phyloP scores from a whole-genome alignment of 169 alveolate species.

The Cryptosporidium parvum region DNA sequence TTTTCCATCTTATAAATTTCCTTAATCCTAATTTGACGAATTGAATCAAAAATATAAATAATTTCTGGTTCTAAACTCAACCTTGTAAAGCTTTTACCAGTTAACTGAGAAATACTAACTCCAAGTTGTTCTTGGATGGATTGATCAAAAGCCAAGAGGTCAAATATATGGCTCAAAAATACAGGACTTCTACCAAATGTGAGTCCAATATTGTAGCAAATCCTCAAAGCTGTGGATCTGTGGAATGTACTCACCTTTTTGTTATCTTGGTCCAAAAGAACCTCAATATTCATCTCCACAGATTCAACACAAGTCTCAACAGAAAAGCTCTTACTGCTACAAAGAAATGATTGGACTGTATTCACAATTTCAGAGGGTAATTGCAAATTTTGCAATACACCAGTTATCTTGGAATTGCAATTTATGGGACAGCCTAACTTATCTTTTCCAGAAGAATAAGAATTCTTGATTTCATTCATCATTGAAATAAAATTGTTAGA shows the following conservation, averaged over 20 bases:
- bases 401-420: constrained; percentile 2
- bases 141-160: constrained; percentile 32
- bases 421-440: background rate
- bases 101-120: background rate
- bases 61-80: constrained; percentile 6
- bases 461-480: background rate
- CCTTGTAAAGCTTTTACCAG: background rate
- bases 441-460: background rate
- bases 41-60: constrained; percentile 33
- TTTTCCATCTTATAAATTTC: background rate
- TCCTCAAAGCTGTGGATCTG: constrained; percentile 14
- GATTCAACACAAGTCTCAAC: constrained; percentile 23
- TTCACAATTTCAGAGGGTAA: background rate
- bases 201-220: constrained; percentile 43
- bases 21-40: constrained; percentile 4
- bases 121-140: constrained; percentile 45
- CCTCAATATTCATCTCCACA: constrained; percentile 16
- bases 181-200: constrained; percentile 17
- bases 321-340: background rate
- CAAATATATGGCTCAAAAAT: constrained; percentile 27
- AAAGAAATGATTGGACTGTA: background rate
- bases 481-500: background rate
- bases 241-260: background rate
- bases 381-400: background rate
- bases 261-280: constrained; percentile 21